These are phyloP conservation scores for Emericellopsis atlantica DNA, from an alignment of 2,329 filamentous ascomycete species.

Conservation along the genomic window DNA sequence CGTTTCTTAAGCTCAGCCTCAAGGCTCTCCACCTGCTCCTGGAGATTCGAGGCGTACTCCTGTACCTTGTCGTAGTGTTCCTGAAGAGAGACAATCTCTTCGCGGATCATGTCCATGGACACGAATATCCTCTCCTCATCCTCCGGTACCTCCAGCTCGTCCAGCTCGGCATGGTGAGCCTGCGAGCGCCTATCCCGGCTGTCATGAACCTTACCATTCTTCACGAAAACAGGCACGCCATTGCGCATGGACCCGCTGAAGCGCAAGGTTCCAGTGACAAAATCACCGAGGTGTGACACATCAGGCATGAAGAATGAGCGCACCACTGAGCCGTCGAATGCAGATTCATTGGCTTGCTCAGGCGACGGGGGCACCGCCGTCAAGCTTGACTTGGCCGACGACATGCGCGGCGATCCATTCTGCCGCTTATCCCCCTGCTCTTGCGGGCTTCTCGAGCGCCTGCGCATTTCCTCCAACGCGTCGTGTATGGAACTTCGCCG, in stretches of 20 bases:
- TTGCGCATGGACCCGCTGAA: slow-evolving; percentile 37
- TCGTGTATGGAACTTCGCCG: slow-evolving; percentile 18
- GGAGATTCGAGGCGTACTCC: slow-evolving; percentile 38
- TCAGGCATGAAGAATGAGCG: slow-evolving; percentile 43
- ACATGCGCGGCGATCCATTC: slow-evolving; percentile 19
- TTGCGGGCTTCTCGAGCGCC: slow-evolving; percentile 18
- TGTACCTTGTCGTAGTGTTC: slow-evolving; percentile 44
- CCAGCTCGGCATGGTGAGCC: slow-evolving; percentile 31
- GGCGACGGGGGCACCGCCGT: slow-evolving; percentile 27
- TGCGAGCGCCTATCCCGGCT: slow-evolving; percentile 19
- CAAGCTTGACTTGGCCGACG: slow-evolving; percentile 26
- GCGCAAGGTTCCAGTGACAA: slow-evolving; percentile 40
- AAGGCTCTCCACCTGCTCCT: slow-evolving; percentile 36
- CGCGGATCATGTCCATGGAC: slow-evolving; percentile 48
- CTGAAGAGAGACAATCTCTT: slow-evolving; percentile 41
- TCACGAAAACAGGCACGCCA: slow-evolving; percentile 43
- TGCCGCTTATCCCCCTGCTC: slow-evolving; percentile 7
- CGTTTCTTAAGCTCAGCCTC: slow-evolving; percentile 34
- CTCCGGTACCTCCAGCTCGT: slow-evolving; percentile 34
- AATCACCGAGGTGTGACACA: slow-evolving; percentile 42
- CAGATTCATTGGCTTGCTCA: slow-evolving; percentile 11
- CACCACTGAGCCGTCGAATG: slow-evolving; percentile 23
- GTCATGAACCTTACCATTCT: slow-evolving; percentile 37
- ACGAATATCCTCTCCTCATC: slow-evolving; percentile 47
- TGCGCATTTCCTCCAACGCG: slow-evolving; percentile 20